Base-by-base conservation (phyloP, 1,284 basidiomycete species). In the Pseudozyma thailandica region DNA sequence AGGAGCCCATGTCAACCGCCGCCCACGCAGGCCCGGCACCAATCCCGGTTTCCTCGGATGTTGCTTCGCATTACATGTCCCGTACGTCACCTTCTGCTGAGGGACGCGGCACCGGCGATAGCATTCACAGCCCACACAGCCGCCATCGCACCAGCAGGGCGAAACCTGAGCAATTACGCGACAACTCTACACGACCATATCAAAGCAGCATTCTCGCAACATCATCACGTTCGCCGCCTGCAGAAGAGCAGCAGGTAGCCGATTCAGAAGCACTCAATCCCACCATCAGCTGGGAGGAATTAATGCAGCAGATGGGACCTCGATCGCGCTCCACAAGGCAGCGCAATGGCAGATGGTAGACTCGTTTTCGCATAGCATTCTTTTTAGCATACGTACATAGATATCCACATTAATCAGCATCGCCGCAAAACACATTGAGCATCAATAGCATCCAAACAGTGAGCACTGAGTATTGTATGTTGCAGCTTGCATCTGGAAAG, bases 81-180 rank as follows among this genome's bases (percentile, higher is more conserved):
- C 8, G 23, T 26, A 20, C 55, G 35, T 15, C 4, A 8, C 28
- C 37, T 2, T 42, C 50, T 15, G 18, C 41, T 4, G 49, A 52
- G 9, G 65, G 65, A 18, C 65, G 65, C 21, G 30, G 38, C 30
- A 69, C 65, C 13, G 48, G 6, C 37, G 59, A 69, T 23, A 69
- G 65, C 65, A 62, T 69, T 2, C 59, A 69, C 37, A 60, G 53
- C 18, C 65, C 65, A 12, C 49, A 49, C 2, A 55, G 50, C 23
- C 6, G 18, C 2, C 38, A 38, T 2, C 38, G 35, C 13, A 8
- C 27, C 1, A 21, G 9, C 10, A 52, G 43, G 10, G 1, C 45
- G 1, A 57, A 18, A 20, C 8, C 37, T 18, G 20, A n/a, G 6
- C 31, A 30, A 4, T 47, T 30, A 20, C 30, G 30, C 15, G 16